These are phyloP conservation scores for Pseudozyma tsukubaensis DNA, from an alignment of 1,284 basidiomycete genomes.

Conservation along the genomic window DNA sequence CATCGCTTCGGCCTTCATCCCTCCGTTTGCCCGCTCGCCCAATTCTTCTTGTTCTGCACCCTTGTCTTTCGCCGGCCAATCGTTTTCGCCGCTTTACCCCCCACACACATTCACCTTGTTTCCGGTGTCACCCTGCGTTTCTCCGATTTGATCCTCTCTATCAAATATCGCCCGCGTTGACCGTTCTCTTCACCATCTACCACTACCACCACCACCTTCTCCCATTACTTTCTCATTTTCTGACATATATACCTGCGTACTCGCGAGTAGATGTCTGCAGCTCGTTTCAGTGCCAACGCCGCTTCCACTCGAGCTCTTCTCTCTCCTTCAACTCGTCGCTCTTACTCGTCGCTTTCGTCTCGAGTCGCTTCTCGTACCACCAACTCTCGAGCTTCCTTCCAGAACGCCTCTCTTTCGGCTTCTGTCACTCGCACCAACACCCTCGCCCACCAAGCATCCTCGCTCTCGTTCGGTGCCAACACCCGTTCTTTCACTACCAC, in stretches of 20 bases:
- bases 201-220: not conserved
- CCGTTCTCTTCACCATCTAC: conserved; percentile 1
- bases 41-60: conserved; percentile 2
- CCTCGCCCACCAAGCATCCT: not conserved
- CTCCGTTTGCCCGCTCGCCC: conserved; percentile 8
- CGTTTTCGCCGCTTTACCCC: conserved; percentile 22
- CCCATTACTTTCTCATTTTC: not conserved
- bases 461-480: conserved; percentile 12
- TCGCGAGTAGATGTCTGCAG: conserved; percentile 47
- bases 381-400: conserved; percentile 17
- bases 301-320: conserved; percentile 27
- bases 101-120: conserved; percentile 8
- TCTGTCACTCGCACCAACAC: conserved; percentile 18
- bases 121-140: not conserved
- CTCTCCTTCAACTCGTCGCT: conserved; percentile 18
- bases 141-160: conserved; percentile 14
- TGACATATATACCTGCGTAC: not conserved
- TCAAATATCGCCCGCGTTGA: not conserved
- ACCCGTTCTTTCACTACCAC: conserved; percentile 38
- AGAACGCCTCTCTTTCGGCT: conserved; percentile 18
- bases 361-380: conserved; percentile 33
- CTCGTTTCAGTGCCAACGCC: conserved; percentile 40
- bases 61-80: conserved; percentile 16
- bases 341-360: conserved; percentile 38
- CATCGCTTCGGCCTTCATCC: conserved; percentile 1